A percentile compares a stretch with the other conserved stretches of the same genome.
phyloP scores from a whole-genome alignment of 1,284 basidiomycete genomes.

The Marasmius oreades region DNA sequence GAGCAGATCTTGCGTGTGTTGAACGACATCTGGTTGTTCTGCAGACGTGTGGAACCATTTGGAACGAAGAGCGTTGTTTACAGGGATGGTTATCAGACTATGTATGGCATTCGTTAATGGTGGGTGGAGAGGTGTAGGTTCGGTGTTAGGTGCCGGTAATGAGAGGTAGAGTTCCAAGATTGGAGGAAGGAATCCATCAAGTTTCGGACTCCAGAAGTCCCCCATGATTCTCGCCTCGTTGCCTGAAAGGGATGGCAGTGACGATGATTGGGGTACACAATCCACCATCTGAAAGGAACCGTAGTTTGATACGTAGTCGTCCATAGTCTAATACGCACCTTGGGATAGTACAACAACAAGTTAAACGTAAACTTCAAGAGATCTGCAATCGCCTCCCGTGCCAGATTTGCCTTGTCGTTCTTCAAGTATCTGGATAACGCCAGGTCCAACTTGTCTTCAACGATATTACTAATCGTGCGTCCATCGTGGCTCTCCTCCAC shows the following conservation, averaged over 20 bases:
- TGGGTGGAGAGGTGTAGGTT: slow-evolving; percentile 55
- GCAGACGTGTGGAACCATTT: slow-evolving; percentile 41
- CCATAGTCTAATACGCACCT: slow-evolving; percentile 29
- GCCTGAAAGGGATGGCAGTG: slow-evolving; percentile 9
- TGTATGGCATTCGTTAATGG: slow-evolving; percentile 77
- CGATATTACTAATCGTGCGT: slow-evolving; percentile 53
- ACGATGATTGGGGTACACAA: slow-evolving; percentile 38
- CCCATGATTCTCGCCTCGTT: slow-evolving; percentile 40
- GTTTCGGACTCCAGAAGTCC: slow-evolving; percentile 65
- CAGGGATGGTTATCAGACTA: slow-evolving; percentile 67
- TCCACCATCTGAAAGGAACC: slow-evolving; percentile 36
- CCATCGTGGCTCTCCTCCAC: slow-evolving; percentile 58
- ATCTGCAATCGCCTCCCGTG: slow-evolving; percentile 70
- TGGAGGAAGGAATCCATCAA: slow-evolving; percentile 64
- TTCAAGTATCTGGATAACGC: slow-evolving; percentile 41
- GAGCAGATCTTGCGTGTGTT: slow-evolving; percentile 62
- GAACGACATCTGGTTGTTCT: slow-evolving; percentile 44
- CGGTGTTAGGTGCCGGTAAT: slow-evolving; percentile 47
- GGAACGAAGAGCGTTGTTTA: slow-evolving; percentile 47
- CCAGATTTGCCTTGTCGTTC: slow-evolving; percentile 41
- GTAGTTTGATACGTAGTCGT: neutral
- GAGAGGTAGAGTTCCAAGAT: slow-evolving; percentile 60
- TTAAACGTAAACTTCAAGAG: slow-evolving; percentile 77
- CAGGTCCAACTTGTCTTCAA: slow-evolving; percentile 52
- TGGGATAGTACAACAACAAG: slow-evolving; percentile 66